Base-by-base conservation (phyloP, 75 land plant genomes). In the Cunninghamia lanceolata region DNA sequence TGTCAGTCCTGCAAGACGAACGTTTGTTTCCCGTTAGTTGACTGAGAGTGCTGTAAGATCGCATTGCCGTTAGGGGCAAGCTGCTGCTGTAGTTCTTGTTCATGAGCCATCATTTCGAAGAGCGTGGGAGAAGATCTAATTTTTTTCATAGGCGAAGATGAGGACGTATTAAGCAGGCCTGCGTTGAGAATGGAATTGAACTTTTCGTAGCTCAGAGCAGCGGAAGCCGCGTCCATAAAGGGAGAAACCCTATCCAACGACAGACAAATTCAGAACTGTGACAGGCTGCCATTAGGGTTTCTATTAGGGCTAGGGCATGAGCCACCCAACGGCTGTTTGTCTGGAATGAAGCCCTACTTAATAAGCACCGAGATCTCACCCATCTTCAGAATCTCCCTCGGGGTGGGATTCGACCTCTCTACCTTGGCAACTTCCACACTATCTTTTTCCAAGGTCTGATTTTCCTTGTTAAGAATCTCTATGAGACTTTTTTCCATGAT, bases 101-200 rank as follows among this genome's bases (percentile, higher is more conserved):
- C 99, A 83, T 90, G 91, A 11, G 95, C 92, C 99, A 97, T 97
- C 99, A 97, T 97, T 82, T 97, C 99, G 88, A 96, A 93, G 68
- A 97, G 93, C 19, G 99, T 96, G n/a, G 99, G 99, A 36, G 95
- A 94, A 19, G 97, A 93, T 68, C 96, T 93, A 78, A 91, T 89
- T 83, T 90, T 91, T 73, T 91, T 93, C 56, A 86, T 17, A 0
- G 90, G 94, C 54, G 93, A 96, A 14, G 93, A 94, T 3, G 95
- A 95, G 87, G 89, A 85, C 99, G 46, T 95, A 88, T 92, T 94
- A 66, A 95, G 88, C 53, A 96, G 89, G 13, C 96, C 96, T 40
- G 93, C 94, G 63, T 93, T 92, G 89, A 96, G 92, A n/a, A 92
- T 91, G 38, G 92, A 84, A 90, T 95, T 93, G 91, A 91, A 90